phyloP scores from a whole-genome alignment of 2,329 filamentous ascomycete species.

The Macrophomina tecta region DNA sequence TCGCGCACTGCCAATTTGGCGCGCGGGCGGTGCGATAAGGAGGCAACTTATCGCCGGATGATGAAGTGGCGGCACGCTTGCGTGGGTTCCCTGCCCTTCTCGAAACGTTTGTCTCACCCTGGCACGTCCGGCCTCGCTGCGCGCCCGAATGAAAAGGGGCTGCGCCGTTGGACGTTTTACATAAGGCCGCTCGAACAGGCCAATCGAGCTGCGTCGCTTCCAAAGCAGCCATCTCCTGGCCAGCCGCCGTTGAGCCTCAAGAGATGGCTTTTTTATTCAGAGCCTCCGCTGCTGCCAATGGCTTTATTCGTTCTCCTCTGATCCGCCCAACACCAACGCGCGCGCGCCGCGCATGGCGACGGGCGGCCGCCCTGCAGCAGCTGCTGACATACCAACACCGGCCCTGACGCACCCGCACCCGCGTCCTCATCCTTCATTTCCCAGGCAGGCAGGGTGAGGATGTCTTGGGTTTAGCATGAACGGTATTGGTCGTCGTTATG shows the following conservation, averaged over 20 bases:
- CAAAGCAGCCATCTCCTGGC: not conserved
- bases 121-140: conserved; percentile 6
- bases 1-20: conserved; percentile 16
- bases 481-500: conserved; percentile 17
- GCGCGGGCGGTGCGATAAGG: conserved; percentile 20
- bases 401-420: not conserved
- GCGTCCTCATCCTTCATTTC: conserved; percentile 25
- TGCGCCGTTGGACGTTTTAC: conserved; percentile 26
- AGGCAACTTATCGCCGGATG: conserved; percentile 27
- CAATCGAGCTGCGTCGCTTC: not conserved
- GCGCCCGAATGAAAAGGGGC: conserved; percentile 23
- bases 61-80: conserved; percentile 26
- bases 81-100: conserved; percentile 22
- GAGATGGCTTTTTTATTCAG: conserved; percentile 11
- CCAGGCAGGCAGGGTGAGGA: conserved; percentile 21
- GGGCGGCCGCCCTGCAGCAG: not conserved
- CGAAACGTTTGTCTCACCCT: conserved; percentile 28
- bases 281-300: conserved; percentile 3
- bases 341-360: not conserved
- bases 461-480: conserved; percentile 27
- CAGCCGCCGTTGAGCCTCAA: conserved; percentile 7
- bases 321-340: conserved; percentile 3
- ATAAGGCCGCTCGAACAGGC: conserved; percentile 24
- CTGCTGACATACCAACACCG: conserved; percentile 7
- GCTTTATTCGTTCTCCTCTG: not conserved